These are phyloP conservation scores for Solanum ossicruentum DNA, from an alignment of 257 asterid species.

Conservation along the genomic window DNA sequence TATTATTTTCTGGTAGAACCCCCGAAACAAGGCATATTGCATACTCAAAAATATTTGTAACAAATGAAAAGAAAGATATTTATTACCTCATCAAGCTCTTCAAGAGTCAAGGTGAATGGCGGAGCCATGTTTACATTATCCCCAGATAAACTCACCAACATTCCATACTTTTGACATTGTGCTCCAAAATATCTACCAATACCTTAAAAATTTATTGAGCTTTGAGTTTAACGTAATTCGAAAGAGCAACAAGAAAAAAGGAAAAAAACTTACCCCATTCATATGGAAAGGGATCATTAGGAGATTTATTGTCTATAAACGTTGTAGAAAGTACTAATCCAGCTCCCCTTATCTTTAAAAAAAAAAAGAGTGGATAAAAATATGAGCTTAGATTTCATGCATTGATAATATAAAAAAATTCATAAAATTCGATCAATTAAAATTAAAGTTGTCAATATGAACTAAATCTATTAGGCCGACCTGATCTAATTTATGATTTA, in stretches of 20 bases:
- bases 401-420: background rate
- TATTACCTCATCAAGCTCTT: constrained; percentile 13
- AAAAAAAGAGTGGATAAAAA: background rate
- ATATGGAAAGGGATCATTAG: constrained; percentile 66
- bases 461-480: no score
- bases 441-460: no score
- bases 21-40: background rate
- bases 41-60: background rate
- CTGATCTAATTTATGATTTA: no score
- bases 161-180: constrained; percentile 59
- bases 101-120: constrained; percentile 55
- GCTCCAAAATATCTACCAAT: constrained; percentile 80
- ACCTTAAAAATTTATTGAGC: constrained; percentile 1
- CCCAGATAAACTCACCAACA: constrained; percentile 75
- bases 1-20: background rate
- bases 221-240: background rate
- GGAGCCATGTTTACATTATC: constrained; percentile 86
- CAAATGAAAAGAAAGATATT: background rate
- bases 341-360: constrained; percentile 67
- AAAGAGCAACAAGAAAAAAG: background rate
- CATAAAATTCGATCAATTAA: background rate
- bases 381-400: background rate
- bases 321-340: constrained; percentile 83
- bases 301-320: constrained; percentile 78
- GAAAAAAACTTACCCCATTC: constrained; percentile 55